Conservation (phyloP, 177 flowering plant genomes). For the Telopea speciosissima region DNA sequence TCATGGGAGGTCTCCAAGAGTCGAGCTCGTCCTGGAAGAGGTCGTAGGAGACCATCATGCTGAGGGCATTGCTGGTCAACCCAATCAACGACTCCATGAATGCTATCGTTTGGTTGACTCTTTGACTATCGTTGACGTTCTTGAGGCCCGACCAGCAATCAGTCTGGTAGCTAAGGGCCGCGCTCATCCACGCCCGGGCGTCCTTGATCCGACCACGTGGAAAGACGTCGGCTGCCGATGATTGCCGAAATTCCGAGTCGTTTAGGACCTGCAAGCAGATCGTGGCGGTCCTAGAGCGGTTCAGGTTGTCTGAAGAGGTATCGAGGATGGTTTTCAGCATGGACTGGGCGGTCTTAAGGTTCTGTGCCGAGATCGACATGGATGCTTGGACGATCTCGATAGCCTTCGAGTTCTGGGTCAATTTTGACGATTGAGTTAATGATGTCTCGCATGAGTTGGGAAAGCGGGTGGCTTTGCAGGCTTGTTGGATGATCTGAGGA, state of each 20-base stretch:
- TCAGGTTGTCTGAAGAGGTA: conserved; percentile 35
- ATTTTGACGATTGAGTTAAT: conserved; percentile 20
- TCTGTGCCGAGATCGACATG: conserved; percentile 30
- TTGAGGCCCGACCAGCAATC: conserved; percentile 77
- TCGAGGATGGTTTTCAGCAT: conserved; percentile 44
- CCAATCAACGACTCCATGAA: conserved; percentile 35
- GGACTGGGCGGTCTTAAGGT: conserved; percentile 46
- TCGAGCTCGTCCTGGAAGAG: conserved; percentile 33
- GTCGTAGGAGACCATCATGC: conserved; percentile 47
- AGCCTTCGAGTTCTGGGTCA: conserved; percentile 35
- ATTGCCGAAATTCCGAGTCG: conserved; percentile 39
- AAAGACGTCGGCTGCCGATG: conserved; percentile 22
- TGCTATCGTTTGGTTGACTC: conserved; percentile 56
- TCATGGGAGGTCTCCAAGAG: conserved; percentile 60
- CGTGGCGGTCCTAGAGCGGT: conserved; percentile 52
- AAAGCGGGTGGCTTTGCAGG: conserved; percentile 69
- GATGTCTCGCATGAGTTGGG: conserved; percentile 41
- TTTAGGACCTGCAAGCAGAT: conserved; percentile 48
- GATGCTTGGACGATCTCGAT: conserved; percentile 46
- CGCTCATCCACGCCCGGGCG: conserved; percentile 76
- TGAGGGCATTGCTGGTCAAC: conserved; percentile 55
- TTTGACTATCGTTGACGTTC: conserved; percentile 57
- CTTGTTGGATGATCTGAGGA: conserved; percentile 23
- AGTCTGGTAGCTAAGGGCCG: conserved; percentile 59
- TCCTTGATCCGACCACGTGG: conserved; percentile 46